Conservation (phyloP, 306 rosid species). For the Psophocarpus tetragonolobus region DNA sequence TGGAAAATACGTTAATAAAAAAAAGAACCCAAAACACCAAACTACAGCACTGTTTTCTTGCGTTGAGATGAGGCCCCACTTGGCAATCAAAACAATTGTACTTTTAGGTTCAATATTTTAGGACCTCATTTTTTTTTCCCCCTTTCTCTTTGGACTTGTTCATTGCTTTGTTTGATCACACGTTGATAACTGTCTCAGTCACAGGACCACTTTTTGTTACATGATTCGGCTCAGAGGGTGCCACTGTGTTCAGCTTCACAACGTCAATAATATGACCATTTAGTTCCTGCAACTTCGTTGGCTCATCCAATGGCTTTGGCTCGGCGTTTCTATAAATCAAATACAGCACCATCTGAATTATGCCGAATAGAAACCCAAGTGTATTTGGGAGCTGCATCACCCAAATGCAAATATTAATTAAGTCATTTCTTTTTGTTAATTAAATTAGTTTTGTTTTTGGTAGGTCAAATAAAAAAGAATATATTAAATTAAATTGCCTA, state of each 20-base stretch:
- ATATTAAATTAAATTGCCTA: not conserved
- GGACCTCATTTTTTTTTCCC: not conserved
- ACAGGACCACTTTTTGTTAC: not conserved
- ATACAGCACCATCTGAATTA: constrained; percentile 78
- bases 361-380: constrained; percentile 79
- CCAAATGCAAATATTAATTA: not conserved
- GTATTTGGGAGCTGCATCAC: constrained; percentile 77
- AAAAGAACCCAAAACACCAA: not conserved
- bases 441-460: not conserved
- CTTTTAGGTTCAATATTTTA: not conserved
- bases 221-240: constrained; percentile 36
- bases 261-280: constrained; percentile 68
- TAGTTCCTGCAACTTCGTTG: constrained; percentile 56
- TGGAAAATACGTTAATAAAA: constrained; percentile 18
- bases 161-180: not conserved
- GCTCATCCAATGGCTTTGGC: constrained; percentile 32
- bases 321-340: constrained; percentile 58
- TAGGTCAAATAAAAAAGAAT: not conserved
- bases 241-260: constrained; percentile 49
- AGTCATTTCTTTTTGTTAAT: not conserved
- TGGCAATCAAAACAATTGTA: not conserved
- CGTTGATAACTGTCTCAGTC: constrained; percentile 10
- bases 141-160: not conserved
- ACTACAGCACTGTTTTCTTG: not conserved
- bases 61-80: not conserved